Conservation (phyloP, 2,329 filamentous ascomycete species). For the Aspergillus sp. region DNA sequence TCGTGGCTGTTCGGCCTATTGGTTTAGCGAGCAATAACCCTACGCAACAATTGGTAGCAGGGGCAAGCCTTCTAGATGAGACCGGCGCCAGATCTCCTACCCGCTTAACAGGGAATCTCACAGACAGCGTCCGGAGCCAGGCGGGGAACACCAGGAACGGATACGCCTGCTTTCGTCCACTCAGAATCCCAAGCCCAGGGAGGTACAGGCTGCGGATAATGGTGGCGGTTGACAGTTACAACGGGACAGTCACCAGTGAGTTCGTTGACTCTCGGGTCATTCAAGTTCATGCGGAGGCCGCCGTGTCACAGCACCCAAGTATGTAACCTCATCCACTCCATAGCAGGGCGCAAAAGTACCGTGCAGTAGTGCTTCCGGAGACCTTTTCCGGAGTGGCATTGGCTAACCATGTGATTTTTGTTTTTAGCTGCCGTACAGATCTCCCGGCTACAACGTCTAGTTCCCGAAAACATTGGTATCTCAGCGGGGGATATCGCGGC, state of each 20-base stretch:
- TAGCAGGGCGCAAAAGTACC: background rate
- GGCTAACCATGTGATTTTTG: conserved; percentile 21
- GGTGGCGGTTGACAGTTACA: conserved; percentile 33
- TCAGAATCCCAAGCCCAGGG: conserved; percentile 35
- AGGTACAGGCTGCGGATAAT: conserved; percentile 38
- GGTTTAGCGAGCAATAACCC: conserved; percentile 27
- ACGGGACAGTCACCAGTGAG: conserved; percentile 35
- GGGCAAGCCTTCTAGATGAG: conserved; percentile 35
- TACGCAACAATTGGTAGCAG: conserved; percentile 35
- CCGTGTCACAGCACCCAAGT: conserved; percentile 35
- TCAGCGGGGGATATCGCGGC: conserved; percentile 35
- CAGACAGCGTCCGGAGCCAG: conserved; percentile 39
- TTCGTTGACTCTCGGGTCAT: conserved; percentile 37
- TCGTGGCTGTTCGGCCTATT: conserved; percentile 36
- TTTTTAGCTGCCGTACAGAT: conserved; percentile 31
- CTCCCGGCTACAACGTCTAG: conserved; percentile 30
- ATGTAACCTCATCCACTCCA: conserved; percentile 20
- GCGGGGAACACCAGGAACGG: conserved; percentile 35
- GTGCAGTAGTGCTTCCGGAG: background rate
- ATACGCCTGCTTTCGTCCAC: conserved; percentile 34
- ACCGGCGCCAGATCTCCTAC: conserved; percentile 24
- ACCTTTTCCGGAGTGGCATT: background rate
- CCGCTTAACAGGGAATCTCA: conserved; percentile 34
- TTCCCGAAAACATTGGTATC: conserved; percentile 38
- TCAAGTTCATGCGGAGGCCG: conserved; percentile 33